Conservation (phyloP, 306 rosid genomes). For the Castanea crenata region DNA sequence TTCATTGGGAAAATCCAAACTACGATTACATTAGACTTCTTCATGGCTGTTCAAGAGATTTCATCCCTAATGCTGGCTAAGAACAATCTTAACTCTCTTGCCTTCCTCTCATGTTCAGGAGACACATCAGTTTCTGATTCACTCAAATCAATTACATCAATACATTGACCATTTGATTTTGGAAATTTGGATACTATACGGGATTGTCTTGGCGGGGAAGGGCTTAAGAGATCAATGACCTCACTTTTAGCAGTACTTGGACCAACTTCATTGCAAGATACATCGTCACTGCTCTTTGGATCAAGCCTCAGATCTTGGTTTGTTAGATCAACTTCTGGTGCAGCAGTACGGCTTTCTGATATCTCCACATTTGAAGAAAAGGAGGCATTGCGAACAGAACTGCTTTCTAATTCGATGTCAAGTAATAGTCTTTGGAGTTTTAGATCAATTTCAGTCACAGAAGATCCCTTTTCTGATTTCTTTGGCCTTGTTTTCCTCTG, state of each 20-base stretch:
- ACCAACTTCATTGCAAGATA: constrained; percentile 16
- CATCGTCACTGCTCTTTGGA: constrained; percentile 11
- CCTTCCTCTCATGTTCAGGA: constrained; percentile 61
- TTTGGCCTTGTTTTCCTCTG: constrained; percentile 43
- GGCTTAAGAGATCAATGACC: constrained; percentile 69
- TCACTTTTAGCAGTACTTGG: constrained; percentile 31
- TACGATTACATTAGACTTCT: neutral
- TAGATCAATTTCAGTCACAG: constrained; percentile 55
- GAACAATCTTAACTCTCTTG: constrained; percentile 63
- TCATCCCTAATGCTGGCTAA: constrained; percentile 48
- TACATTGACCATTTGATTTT: constrained; percentile 23
- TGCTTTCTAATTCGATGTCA: constrained; percentile 42
- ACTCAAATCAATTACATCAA: constrained; percentile 64
- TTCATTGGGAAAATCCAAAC: neutral
- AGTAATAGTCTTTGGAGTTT: constrained; percentile 53
- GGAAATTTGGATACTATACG: constrained; percentile 13
- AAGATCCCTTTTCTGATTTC: constrained; percentile 41
- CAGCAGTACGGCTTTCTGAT: constrained; percentile 12
- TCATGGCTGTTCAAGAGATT: constrained; percentile 19
- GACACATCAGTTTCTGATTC: constrained; percentile 68
- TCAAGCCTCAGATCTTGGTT: constrained; percentile 17
- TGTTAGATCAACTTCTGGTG: constrained; percentile 30
- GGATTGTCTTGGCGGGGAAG: constrained; percentile 52
- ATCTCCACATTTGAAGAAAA: constrained; percentile 14
- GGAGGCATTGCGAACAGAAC: constrained; percentile 18